phyloP scores from a whole-genome alignment of 2,329 filamentous ascomycete genomes.

The Calonectria montana region DNA sequence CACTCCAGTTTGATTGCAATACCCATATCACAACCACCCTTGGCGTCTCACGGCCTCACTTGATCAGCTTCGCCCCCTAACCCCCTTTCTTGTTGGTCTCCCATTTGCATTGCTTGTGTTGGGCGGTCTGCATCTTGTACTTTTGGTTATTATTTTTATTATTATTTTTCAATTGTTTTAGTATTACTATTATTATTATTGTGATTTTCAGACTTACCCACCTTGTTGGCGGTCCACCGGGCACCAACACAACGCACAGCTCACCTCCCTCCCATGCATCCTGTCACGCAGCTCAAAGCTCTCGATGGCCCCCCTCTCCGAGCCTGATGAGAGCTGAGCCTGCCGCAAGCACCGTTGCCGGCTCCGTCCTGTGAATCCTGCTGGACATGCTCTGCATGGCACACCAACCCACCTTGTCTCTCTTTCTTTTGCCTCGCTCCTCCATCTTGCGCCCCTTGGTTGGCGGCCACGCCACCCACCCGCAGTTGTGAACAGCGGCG shows the following conservation, averaged over 20 bases:
- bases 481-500: not conserved
- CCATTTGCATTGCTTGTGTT: not conserved
- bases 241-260: slow-evolving; percentile 10
- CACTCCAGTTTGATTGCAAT: not conserved
- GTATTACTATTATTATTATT: not conserved
- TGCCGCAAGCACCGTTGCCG: not conserved
- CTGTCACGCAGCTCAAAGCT: slow-evolving; percentile 4
- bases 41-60: not conserved
- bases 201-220: slow-evolving; percentile 6
- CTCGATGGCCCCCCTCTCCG: not conserved
- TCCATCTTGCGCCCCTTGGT: not conserved
- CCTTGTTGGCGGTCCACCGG: slow-evolving; percentile 6
- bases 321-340: slow-evolving; percentile 5
- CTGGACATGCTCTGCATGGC: slow-evolving; percentile 3
- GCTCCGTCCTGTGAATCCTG: not conserved
- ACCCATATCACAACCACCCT: not conserved
- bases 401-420: slow-evolving; percentile 12
- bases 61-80: not conserved
- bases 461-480: slow-evolving; percentile 12
- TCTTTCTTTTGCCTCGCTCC: not conserved
- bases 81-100: not conserved
- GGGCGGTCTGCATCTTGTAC: not conserved
- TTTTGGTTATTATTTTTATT: not conserved
- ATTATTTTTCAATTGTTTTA: no score
- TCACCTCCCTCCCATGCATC: not conserved